Evolutionary conservation across 1,139 yeast species (phyloP), one percentile per base, ranked within the genome.

Genomic region (Suhomyces ambrosiae): DNA sequence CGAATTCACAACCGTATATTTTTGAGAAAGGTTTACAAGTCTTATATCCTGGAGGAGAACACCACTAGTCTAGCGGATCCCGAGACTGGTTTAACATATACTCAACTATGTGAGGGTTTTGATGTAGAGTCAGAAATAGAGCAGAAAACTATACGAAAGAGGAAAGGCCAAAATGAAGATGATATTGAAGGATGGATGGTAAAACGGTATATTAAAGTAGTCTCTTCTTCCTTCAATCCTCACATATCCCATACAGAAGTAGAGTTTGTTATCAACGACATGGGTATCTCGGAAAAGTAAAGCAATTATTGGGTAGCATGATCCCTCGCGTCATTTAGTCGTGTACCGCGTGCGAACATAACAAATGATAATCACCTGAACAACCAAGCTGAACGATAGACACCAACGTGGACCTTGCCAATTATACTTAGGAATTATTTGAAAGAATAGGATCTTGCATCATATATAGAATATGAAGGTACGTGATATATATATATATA

Each of bases 11-110:
- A 58, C 18, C 51, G 70, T 35, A 55, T 71, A 4, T 46, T 68
- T 40, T 44, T 71, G 11, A 53, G 56, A 59, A 71, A 70, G 38
- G 41, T 53, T 3, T 71, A 70, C 42, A 52, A 50, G 28, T 73
- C 73, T 12, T 7, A 5, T 4, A 11, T 24, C 15, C 4, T 8
- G 7, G 8, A 24, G 3, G 31, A 28, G 8, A 38, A 37, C 7
- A 23, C 9, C 17, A 19, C 33, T 17, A 11, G 24, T 13, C 5
- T 9, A n/a, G 1, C 7, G 9, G 47, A 46, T 26, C 48, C 49
- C 5, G 53, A 51, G 25, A 35, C 49, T 12, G 54, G 48, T 7
- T 26, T 50, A 17, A 48, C 55, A 7, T 45, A 45, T 28, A 41
- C 46, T 7, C 38, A 44, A n/a, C 34, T 48, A n/a, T 35, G 44